Evolutionary conservation across 345 rosid genomes (phyloP), one percentile per base, ranked within the genome.

Genomic region (Eutrema heterophyllum): DNA sequence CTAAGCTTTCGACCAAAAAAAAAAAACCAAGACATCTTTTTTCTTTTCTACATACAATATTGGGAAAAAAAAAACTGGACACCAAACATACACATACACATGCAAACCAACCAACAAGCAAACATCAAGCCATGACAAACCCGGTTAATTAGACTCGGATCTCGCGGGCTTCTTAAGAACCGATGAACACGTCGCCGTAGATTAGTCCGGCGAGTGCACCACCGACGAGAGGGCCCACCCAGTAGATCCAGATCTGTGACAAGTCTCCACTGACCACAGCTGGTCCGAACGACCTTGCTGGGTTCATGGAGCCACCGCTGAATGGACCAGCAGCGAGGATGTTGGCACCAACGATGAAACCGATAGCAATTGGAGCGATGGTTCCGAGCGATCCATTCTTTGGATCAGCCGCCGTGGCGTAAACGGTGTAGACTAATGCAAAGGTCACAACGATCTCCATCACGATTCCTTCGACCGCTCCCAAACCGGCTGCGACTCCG

Each of bases 271-370:
- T 84, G 8, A 86, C 91, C 44, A 93, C 91, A 8, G 98, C 91
- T 0, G 97, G 98, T 39, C 96, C 96, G n/a, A 89, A 86, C 0
- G 97, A 91, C 38, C 97, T 82, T 39, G 98, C 96, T 11, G 97
- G 97, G 83, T 93, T 93, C 97, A 91, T 93, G 5, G 97, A 93
- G 2, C 97, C 97, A 1, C 97, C 98, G 6, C 92, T 86, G 76
- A 93, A 93, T 5, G 97, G 96, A 39, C 97, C 98, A 2, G 96
- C 97, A 0, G 98, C 98, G 2, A 93, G 80, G 38, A 93, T 93
- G 82, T 91, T 91, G 5, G 98, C 98, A 4, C 96, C 97, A 3
- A 93, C 96, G 3, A 93, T 83, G 88, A 93, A 89, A 55, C 97
- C 98, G 15, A 91, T 91, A 32, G 89, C 97, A 0, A 91, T 86